Conservation (phyloP, 75 land plant species). For the Larix kaempferi region DNA sequence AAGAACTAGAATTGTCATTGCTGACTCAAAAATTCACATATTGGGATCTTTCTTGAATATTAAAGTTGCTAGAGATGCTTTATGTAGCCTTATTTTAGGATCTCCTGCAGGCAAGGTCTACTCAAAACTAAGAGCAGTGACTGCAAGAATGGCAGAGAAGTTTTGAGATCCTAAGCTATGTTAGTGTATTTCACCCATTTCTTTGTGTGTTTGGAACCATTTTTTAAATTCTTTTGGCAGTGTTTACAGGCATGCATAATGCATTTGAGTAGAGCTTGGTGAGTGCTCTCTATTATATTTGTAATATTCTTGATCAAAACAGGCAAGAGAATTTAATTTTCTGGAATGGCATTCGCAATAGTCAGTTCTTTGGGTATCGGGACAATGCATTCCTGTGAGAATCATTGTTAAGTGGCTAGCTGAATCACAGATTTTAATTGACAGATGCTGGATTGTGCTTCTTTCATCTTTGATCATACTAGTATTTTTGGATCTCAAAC, state of each 20-base stretch:
- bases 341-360: too few relatives aligned
- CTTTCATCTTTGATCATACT: too few relatives aligned
- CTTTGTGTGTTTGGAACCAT: neutral
- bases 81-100: constrained; percentile 89
- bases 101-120: constrained; percentile 97
- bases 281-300: neutral
- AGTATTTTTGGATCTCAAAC: too few relatives aligned
- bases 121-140: constrained; percentile 79
- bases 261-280: neutral
- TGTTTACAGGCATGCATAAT: neutral
- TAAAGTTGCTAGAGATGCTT: constrained; percentile 87
- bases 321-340: too few relatives aligned
- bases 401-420: too few relatives aligned
- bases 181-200: neutral
- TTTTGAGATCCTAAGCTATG: constrained; percentile 24
- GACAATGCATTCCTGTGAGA: too few relatives aligned
- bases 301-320: too few relatives aligned
- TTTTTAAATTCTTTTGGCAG: neutral
- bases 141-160: constrained; percentile 78
- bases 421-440: too few relatives aligned
- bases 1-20: constrained; percentile 89
- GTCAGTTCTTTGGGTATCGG: too few relatives aligned
- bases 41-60: constrained; percentile 80
- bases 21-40: constrained; percentile 86
- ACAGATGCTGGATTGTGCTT: too few relatives aligned